Evolutionary conservation across 83 land plant genomes (phyloP), one percentile per base, ranked within the genome.

Genomic region (Larix sibirica): DNA sequence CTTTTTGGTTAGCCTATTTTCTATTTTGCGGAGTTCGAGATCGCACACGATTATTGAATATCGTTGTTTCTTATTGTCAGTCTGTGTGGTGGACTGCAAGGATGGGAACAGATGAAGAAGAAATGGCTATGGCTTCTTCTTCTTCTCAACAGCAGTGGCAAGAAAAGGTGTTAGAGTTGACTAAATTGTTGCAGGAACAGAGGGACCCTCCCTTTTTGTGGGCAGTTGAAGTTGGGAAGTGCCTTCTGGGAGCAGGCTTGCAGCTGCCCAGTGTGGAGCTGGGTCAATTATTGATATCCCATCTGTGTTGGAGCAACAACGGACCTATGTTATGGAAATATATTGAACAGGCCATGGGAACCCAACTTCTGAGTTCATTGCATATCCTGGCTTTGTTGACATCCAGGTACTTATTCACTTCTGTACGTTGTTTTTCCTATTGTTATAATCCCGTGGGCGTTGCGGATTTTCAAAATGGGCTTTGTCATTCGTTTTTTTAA

Each of bases 311-410:
- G 79, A 81, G 56, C 65, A 61, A 83, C 80, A 86, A 84, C 64
- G 84, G 68, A 17, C 85, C 92, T 12, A 77, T 83, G 38, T 61
- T 88, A 17, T 93, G 95, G 95, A 87, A 88, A 79, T 92, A 87
- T 61, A 75, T 93, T 2, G 87, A 91, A 24, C 89, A 91, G 21
- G 85, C 89, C 26, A 79, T 93, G 24, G 63, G 82, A 6, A 83
- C 88, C 17, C 81, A 79, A n/a, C 87, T 93, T 33, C 73, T 88
- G 68, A 88, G 83, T 9, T 82, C 92, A 0, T 80, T 91, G 42
- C 92, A 91, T 77, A 74, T 87, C 64, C 87, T 93, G 62, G 84
- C 95, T 1, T 90, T 91, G 64, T 90, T 93, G 85, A 84, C 95
- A 36, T 59, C 84, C 75, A 88, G 92, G 94, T 88, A 36, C 8